Evolutionary conservation across 371 early-diverging fungal genomes (phyloP).

Genomic region (Mortierella polycephala): DNA sequence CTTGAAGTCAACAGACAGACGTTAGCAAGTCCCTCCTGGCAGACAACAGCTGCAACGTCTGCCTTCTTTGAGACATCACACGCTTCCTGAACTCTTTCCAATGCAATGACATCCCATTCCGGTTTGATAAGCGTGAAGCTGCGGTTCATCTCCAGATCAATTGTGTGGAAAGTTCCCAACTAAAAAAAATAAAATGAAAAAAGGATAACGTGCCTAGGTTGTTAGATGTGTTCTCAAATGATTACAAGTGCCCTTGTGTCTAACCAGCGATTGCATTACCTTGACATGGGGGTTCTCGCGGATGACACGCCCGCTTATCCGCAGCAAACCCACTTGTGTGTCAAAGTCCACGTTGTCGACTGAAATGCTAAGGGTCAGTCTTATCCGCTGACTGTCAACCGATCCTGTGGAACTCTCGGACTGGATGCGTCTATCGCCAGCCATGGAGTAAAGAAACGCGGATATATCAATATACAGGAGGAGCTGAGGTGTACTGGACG

Average conservation of each 20-base stretch:
- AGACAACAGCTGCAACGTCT: conserved; percentile 94
- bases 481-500: conserved; percentile 11
- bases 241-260: neutral
- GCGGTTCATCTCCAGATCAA: conserved; percentile 92
- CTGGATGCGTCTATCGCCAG: conserved; percentile 77
- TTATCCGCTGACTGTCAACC: conserved; percentile 85
- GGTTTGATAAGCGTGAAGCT: conserved; percentile 88
- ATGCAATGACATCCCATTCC: conserved; percentile 93
- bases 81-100: conserved; percentile 88
- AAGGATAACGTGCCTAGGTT: conserved; percentile 1
- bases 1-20: conserved; percentile 92
- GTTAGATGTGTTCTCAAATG: neutral
- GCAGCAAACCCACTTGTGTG: conserved; percentile 82
- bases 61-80: conserved; percentile 93
- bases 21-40: conserved; percentile 96
- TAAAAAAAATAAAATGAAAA: conserved; percentile 41
- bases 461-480: neutral
- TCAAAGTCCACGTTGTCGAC: conserved; percentile 94
- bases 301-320: conserved; percentile 90
- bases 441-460: neutral
- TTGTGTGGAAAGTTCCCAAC: conserved; percentile 95
- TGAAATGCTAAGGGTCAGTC: conserved; percentile 83
- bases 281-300: conserved; percentile 92
- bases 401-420: conserved; percentile 89
- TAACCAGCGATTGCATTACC: conserved; percentile 56